These are phyloP conservation scores for Scedosporium apiospermum DNA, from an alignment of 2,329 filamentous ascomycete genomes.

Conservation along the genomic window DNA sequence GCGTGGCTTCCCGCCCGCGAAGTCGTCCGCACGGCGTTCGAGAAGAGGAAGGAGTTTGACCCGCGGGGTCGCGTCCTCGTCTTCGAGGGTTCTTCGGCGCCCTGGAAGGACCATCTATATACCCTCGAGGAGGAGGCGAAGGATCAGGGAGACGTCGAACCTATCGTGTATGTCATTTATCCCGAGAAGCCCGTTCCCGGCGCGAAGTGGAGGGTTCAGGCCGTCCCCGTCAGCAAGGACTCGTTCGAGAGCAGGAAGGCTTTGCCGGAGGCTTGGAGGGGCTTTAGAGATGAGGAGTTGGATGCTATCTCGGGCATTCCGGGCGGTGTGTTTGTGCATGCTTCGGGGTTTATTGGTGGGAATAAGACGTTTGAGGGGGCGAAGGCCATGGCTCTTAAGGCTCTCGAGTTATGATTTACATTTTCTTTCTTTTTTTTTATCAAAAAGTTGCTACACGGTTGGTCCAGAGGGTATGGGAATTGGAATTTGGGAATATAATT, in stretches of 20 bases:
- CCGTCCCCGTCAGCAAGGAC: conserved; percentile 74
- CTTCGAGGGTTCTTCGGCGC: conserved; percentile 65
- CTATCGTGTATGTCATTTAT: conserved; percentile 80
- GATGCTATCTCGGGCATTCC: conserved; percentile 59
- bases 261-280: conserved; percentile 84
- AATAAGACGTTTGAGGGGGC: conserved; percentile 87
- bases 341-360: conserved; percentile 90
- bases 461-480: no score
- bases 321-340: conserved; percentile 87
- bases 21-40: conserved; percentile 68
- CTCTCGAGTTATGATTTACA: conserved; percentile 32
- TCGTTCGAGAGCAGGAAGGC: conserved; percentile 90
- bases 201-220: conserved; percentile 88
- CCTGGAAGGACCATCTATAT: conserved; percentile 97
- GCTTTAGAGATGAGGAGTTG: conserved; percentile 77
- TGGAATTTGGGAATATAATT: no score
- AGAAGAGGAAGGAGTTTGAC: conserved; percentile 57
- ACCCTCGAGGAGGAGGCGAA: conserved; percentile 59
- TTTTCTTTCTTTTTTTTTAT: not conserved
- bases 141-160: conserved; percentile 9
- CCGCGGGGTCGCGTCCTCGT: conserved; percentile 71
- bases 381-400: conserved; percentile 74
- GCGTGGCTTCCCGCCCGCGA: conserved; percentile 84
- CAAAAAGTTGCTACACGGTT: no score
- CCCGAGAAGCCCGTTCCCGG: conserved; percentile 67